Evolutionary conservation across 179 eudicot species (phyloP).

Genomic region (Carnegiea gigantea): DNA sequence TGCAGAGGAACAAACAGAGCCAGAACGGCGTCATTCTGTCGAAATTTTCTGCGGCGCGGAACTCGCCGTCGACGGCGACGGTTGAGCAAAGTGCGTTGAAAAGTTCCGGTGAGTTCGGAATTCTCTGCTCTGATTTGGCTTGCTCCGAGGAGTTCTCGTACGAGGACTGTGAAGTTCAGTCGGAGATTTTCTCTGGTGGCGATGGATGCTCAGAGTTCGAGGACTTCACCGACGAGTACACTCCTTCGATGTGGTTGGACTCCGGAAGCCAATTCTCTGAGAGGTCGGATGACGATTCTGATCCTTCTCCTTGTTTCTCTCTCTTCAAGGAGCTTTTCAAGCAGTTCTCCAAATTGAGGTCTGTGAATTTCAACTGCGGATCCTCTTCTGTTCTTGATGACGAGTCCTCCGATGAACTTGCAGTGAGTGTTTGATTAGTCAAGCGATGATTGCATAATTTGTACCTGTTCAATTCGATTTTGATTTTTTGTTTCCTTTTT

Average conservation of each 20-base stretch:
- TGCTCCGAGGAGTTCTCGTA: slow-evolving; percentile 60
- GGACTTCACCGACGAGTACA: slow-evolving; percentile 58
- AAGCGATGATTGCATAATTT: background rate
- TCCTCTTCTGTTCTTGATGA: slow-evolving; percentile 25
- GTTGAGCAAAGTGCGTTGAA: slow-evolving; percentile 27
- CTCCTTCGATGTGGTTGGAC: slow-evolving; percentile 63
- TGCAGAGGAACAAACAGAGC: slow-evolving; percentile 3
- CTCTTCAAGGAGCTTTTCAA: slow-evolving; percentile 50
- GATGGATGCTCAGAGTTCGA: slow-evolving; percentile 37
- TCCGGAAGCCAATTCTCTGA: slow-evolving; percentile 91
- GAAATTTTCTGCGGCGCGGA: slow-evolving; percentile 16
- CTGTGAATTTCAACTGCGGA: slow-evolving; percentile 17
- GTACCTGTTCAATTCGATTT: background rate
- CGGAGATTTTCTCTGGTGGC: slow-evolving; percentile 38
- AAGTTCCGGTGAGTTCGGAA: slow-evolving; percentile 1
- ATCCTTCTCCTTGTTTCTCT: slow-evolving; percentile 61
- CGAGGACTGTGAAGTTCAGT: slow-evolving; percentile 40
- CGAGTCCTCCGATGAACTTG: slow-evolving; percentile 28
- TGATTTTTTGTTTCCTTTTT: background rate
- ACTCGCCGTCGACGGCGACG: slow-evolving; percentile 42
- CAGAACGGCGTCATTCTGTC: slow-evolving; percentile 11
- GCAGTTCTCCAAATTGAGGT: slow-evolving; percentile 48
- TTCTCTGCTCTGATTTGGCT: slow-evolving; percentile 36
- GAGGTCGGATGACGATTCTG: slow-evolving; percentile 47
- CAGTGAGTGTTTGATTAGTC: slow-evolving; percentile 14